A percentile compares a stretch with the other conserved stretches of the same genome.
Conservation (phyloP, 495 filamentous ascomycete genomes). For the Parachaetomium inaequale region DNA sequence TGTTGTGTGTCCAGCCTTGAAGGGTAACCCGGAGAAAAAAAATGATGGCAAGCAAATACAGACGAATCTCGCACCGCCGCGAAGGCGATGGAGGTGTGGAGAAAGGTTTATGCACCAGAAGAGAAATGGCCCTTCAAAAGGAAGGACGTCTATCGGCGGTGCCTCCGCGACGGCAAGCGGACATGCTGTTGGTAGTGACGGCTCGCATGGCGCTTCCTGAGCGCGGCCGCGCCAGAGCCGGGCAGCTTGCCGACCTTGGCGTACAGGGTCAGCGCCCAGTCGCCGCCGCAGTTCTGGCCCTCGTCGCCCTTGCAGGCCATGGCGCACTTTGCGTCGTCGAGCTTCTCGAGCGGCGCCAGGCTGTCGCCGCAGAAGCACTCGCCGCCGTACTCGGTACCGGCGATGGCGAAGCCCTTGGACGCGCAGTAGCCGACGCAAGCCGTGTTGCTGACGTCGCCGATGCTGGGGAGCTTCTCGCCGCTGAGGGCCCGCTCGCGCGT, state of each 20-base stretch:
- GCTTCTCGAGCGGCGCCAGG: constrained; percentile 34
- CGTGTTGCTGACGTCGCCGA: constrained; percentile 53
- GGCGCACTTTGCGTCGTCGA: constrained; percentile 43
- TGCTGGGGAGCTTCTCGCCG: constrained; percentile 40
- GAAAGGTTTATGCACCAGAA: not conserved
- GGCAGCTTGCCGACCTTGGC: constrained; percentile 31
- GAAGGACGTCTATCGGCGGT: constrained; percentile 9
- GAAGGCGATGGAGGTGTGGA: not conserved
- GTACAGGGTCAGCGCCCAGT: constrained; percentile 41
- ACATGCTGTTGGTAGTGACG: constrained; percentile 31
- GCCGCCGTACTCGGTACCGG: constrained; percentile 62
- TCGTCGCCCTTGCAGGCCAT: constrained; percentile 45
- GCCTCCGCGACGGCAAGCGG: constrained; percentile 18
- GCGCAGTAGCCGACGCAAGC: constrained; percentile 58
- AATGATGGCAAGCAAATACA: constrained; percentile 7
- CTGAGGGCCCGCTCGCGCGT: constrained; percentile 34
- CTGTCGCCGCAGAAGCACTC: constrained; percentile 63
- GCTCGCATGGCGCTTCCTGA: constrained; percentile 9
- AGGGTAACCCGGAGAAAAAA: not conserved
- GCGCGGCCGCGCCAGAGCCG: not conserved
- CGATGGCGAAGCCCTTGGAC: constrained; percentile 47
- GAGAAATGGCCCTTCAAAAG: not conserved
- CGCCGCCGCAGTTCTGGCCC: constrained; percentile 46
- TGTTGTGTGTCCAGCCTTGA: not conserved
- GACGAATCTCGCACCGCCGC: not conserved